A percentile compares a stretch with the other conserved stretches of the same genome.
Evolutionary conservation across 192 early-diverging fungal species (phyloP).

Genomic region (Mortierella claussenii): DNA sequence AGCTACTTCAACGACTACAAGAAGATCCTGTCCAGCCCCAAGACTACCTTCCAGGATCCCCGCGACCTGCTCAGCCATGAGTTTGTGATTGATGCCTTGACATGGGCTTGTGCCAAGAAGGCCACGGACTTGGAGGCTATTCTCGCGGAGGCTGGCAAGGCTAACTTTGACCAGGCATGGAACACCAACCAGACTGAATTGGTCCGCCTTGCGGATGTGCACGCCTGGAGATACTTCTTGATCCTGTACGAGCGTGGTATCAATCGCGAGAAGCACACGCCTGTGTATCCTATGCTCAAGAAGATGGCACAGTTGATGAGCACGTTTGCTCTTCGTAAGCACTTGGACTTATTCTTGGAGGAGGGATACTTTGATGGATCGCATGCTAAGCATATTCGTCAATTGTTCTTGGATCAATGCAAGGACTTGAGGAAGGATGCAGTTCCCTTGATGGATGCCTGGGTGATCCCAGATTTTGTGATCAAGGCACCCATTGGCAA

Average conservation of each 20-base stretch:
- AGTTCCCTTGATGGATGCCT: conserved; percentile 65
- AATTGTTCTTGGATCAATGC: conserved; percentile 53
- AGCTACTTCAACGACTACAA: conserved; percentile 55
- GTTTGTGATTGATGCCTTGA: conserved; percentile 48
- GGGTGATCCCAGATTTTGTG: conserved; percentile 65
- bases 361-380: conserved; percentile 60
- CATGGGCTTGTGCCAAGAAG: conserved; percentile 56
- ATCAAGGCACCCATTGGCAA: conserved; percentile 68
- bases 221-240: conserved; percentile 51
- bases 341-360: conserved; percentile 56
- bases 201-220: conserved; percentile 51
- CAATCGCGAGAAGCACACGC: conserved; percentile 35
- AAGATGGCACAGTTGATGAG: conserved; percentile 58
- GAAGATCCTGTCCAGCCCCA: conserved; percentile 33
- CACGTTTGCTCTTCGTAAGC: conserved; percentile 54
- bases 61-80: conserved; percentile 54
- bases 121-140: conserved; percentile 25
- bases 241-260: conserved; percentile 39
- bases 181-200: conserved; percentile 49
- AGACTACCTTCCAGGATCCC: conserved; percentile 43
- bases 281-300: conserved; percentile 51
- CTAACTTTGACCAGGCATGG: conserved; percentile 36
- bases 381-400: conserved; percentile 57
- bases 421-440: conserved; percentile 60
- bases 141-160: conserved; percentile 29